phyloP scores from a whole-genome alignment of 2,329 filamentous ascomycete species.

The Septoria linicola region DNA sequence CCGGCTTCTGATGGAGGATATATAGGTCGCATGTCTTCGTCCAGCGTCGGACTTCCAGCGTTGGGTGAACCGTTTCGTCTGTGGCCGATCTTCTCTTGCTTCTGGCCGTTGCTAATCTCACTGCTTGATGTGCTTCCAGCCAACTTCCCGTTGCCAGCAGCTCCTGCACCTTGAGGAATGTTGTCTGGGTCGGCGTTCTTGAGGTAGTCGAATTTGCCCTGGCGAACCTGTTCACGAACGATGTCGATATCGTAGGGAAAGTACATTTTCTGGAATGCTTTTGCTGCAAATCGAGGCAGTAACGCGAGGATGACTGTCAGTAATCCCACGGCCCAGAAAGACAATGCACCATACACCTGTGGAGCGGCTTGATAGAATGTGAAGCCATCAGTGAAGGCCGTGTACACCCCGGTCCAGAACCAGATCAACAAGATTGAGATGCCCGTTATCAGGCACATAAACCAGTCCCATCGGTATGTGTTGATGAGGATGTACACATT shows the following conservation, averaged over 20 bases:
- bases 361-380: conserved; percentile 74
- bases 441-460: conserved; percentile 77
- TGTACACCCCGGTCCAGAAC: conserved; percentile 93
- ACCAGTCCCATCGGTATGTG: conserved; percentile 97
- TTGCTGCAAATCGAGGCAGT: conserved; percentile 82
- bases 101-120: conserved; percentile 40
- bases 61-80: conserved; percentile 41
- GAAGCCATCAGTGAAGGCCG: conserved; percentile 57
- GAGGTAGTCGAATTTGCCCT: conserved; percentile 78
- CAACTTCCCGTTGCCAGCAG: conserved; percentile 45
- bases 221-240: conserved; percentile 83
- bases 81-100: conserved; percentile 37
- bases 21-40: conserved; percentile 88
- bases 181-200: conserved; percentile 52
- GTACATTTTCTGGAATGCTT: conserved; percentile 89
- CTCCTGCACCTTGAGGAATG: conserved; percentile 33
- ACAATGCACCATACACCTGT: conserved; percentile 75
- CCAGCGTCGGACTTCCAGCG: conserved; percentile 53
- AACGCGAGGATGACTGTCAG: conserved; percentile 79
- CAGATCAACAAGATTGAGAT: conserved; percentile 87
- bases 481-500: conserved; percentile 95
- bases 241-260: conserved; percentile 92
- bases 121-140: conserved; percentile 59
- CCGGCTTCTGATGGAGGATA: conserved; percentile 86
- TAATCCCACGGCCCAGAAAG: conserved; percentile 83